Evolutionary conservation across 176 grass and related monocot genomes (phyloP).

Genomic region (Juncus effusus): DNA sequence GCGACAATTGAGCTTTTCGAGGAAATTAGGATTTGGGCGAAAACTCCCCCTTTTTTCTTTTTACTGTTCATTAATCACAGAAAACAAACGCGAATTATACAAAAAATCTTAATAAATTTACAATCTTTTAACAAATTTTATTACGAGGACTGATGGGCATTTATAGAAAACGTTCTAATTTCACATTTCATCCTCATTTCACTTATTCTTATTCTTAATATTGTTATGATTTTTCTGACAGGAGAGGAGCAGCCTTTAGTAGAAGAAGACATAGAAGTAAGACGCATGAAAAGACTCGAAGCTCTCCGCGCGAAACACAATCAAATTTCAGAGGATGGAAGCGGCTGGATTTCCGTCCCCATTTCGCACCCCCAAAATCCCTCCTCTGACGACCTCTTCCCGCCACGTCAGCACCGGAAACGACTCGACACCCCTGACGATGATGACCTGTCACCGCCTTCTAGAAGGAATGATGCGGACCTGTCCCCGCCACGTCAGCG

Average conservation of each 20-base stretch:
- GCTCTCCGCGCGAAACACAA: constrained; percentile 54
- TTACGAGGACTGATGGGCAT: too few relatives aligned
- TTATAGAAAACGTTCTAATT: too few relatives aligned
- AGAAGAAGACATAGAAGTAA: constrained; percentile 93
- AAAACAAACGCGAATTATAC: too few relatives aligned
- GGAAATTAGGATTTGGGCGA: too few relatives aligned
- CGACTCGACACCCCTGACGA: constrained; percentile 36
- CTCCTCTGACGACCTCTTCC: neutral
- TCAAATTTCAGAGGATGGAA: constrained; percentile 72
- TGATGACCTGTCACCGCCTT: constrained; percentile 42
- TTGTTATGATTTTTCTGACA: constrained; percentile 21
- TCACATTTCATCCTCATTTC: too few relatives aligned
- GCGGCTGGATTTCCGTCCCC: constrained; percentile 58
- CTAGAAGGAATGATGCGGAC: constrained; percentile 20
- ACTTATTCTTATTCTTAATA: neutral
- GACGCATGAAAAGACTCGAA: constrained; percentile 80
- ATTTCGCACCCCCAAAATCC: constrained; percentile 24
- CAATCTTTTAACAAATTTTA: too few relatives aligned
- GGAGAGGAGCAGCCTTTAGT: constrained; percentile 69
- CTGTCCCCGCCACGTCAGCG: constrained; percentile 29
- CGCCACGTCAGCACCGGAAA: constrained; percentile 20
- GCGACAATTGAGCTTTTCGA: too few relatives aligned
- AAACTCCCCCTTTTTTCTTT: too few relatives aligned
- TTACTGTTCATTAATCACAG: too few relatives aligned
- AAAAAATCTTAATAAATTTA: too few relatives aligned